Evolutionary conservation across 1,284 basidiomycete genomes (phyloP), one percentile per base, ranked within the genome.

Genomic region (Tylopilus orsonianus): DNA sequence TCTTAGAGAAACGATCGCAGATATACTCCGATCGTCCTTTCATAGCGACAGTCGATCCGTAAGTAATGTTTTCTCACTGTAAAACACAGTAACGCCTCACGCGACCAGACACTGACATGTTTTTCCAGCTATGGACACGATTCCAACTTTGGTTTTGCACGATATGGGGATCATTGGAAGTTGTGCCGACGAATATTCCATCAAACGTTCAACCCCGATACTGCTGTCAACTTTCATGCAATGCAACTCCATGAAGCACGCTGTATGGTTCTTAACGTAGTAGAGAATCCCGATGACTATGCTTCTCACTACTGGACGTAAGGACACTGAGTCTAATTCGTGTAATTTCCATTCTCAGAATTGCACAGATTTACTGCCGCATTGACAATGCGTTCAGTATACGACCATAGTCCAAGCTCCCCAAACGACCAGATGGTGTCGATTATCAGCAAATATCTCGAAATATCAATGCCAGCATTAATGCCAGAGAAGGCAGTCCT

Each of bases 11-110:
- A 27, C 48, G 57, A 36, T 57, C 57, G 4, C 41, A 34, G 3
- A 54, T 52, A 24, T 54, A 54, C 30, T 58, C 56, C 1, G 50
- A 58, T 12, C 53, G 51, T 8, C 57, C 57, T 0, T 47, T 46
- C 14, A 13, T 55, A 4, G 37, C 48, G 6, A 57, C 52, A 4
- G 2, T 37, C 13, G 38, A 24, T 2, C 49, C 41, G 53, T 56
- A 22, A 37, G 53, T 43, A 4, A 2, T 2, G 8, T 4, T 10
- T 19, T 19, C n/a, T 30, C 29, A 9, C 7, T 13, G 14, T 14
- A 8, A 4, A 13, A 9, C 4, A 9, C 14, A 4, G 7, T 27
- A 4, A 12, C 4, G 5, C 5, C 1, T 30, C 13, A 14, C 13
- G 4, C 12, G 2, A 44, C 22, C 1, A n/a, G n/a, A n/a, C n/a